Base-by-base conservation (phyloP, 176 grass and related monocot genomes). In the Thinopyrum elongatum region DNA sequence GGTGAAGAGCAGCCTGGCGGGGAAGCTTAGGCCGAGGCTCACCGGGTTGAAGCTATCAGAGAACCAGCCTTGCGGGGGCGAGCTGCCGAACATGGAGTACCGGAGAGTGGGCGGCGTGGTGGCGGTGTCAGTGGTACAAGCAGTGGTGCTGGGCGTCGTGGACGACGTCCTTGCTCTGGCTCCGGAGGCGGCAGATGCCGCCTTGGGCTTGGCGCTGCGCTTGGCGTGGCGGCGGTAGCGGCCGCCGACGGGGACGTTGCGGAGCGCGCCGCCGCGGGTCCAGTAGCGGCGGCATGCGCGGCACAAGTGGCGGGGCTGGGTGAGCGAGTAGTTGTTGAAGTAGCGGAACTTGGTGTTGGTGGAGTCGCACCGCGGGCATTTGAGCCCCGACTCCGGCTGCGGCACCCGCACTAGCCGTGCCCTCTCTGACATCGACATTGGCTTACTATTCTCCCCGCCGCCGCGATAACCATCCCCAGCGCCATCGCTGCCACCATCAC, bases 261-360 rank as follows among this genome's bases (percentile, higher is more conserved):
- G 88, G 71, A 95, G 87, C 44, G 93, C 87, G 59, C 95, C 95
- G 76, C 95, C 95, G 65, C 84, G 91, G 1, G 95, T 98, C 95
- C 95, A 98, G 89, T 98, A 95, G 65, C 93, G 95, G 80, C 93
- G 95, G 82, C 95, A 98, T 2, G 87, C 86, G 38, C 87, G 92
- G 73, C 95, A 97, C 88, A 97, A 94, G 88, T 97, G 92, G 42
- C 95, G 90, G 38, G 95, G 95, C 81, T 97, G 95, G 6, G 90
- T 85, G 11, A 92, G 84, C 17, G 90, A 94, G 83, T 97, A 94
- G 88, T 97, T 97, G 90, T 94, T 97, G 92, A 92, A 97, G 90
- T 97, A 97, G 87, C 95, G 94, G 85, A 97, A 97, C 83, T 97
- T 97, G 77, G 95, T 97, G 92, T 94, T 94, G 64, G 86, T 74